These are phyloP conservation scores for Akanthomyces dipterigenus DNA, from an alignment of 2,329 filamentous ascomycete species.

Conservation along the genomic window DNA sequence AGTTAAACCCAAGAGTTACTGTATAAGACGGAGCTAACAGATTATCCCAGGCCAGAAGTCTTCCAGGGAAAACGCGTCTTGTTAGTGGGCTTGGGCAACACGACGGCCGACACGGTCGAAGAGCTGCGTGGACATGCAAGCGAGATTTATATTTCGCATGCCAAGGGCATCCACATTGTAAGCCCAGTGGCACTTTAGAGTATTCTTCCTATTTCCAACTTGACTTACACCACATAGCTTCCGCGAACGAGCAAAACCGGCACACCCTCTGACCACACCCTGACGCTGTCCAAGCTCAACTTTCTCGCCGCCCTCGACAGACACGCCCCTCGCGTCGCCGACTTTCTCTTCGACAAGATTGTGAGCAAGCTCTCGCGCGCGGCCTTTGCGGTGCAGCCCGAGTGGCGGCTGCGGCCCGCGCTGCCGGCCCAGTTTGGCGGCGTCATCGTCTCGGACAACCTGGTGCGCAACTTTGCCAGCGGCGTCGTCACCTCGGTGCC, in stretches of 20 bases:
- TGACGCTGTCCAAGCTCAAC: constrained; percentile 27
- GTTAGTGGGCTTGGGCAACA: constrained; percentile 36
- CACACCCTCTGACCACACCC: constrained; percentile 25
- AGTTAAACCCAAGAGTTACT: background rate
- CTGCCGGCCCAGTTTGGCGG: constrained; percentile 15
- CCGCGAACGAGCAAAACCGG: constrained; percentile 25
- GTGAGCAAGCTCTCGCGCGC: constrained; percentile 14
- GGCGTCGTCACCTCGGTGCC: constrained; percentile 28
- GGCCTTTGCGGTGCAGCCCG: constrained; percentile 20
- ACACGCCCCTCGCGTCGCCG: constrained; percentile 16
- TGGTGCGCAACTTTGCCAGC: constrained; percentile 28
- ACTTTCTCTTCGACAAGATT: constrained; percentile 20
- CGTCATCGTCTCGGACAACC: constrained; percentile 22
- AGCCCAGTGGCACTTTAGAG: constrained; percentile 14
- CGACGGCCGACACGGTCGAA: constrained; percentile 23
- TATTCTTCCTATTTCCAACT: constrained; percentile 13
- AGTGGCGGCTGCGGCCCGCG: constrained; percentile 22
- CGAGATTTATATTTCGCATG: constrained; percentile 36
- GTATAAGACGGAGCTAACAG: background rate
- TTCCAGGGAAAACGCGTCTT: constrained; percentile 37
- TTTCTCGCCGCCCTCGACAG: constrained; percentile 24
- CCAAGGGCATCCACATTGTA: constrained; percentile 25
- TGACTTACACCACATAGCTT: constrained; percentile 16
- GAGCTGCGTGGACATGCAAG: constrained; percentile 27
- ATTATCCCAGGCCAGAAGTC: constrained; percentile 16